Evolutionary conservation across 306 rosid genomes (phyloP).

Genomic region (Macrotyloma uniflorum): DNA sequence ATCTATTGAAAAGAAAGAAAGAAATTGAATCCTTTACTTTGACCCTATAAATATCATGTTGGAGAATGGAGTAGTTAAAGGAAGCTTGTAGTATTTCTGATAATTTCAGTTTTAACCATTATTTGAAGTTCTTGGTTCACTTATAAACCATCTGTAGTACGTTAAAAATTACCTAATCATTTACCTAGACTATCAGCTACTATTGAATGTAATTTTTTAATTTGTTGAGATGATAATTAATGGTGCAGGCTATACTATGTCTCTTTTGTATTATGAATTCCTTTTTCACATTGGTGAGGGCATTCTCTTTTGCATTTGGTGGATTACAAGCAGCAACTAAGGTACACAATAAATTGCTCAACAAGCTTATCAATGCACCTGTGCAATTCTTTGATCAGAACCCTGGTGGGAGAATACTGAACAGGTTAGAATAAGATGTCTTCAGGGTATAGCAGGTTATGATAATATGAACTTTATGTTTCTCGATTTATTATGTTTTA

Average conservation of each 20-base stretch:
- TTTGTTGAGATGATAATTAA: conserved; percentile 34
- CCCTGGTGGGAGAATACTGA: conserved; percentile 88
- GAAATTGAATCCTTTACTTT: neutral
- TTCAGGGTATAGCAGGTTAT: conserved; percentile 33
- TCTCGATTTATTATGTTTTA: conserved; percentile 31
- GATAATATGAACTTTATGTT: conserved; percentile 16
- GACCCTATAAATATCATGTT: neutral
- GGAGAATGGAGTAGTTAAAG: conserved; percentile 22
- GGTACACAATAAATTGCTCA: conserved; percentile 76
- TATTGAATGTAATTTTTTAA: conserved; percentile 14
- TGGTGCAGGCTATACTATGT: conserved; percentile 73
- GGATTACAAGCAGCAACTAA: conserved; percentile 88
- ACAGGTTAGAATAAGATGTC: conserved; percentile 64
- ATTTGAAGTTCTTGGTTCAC: neutral
- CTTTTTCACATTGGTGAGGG: conserved; percentile 85
- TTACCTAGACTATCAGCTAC: neutral
- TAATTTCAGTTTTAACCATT: conserved; percentile 5
- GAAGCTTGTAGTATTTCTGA: neutral
- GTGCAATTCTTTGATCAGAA: conserved; percentile 86
- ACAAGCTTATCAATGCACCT: conserved; percentile 79
- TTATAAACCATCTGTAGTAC: conserved; percentile 2
- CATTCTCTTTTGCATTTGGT: conserved; percentile 95
- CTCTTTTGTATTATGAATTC: conserved; percentile 83
- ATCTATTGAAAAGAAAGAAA: neutral
- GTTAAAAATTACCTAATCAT: conserved; percentile 12